Evolutionary conservation across 148 eudicot species (phyloP).

Genomic region (Rhododendron williamsianum): DNA sequence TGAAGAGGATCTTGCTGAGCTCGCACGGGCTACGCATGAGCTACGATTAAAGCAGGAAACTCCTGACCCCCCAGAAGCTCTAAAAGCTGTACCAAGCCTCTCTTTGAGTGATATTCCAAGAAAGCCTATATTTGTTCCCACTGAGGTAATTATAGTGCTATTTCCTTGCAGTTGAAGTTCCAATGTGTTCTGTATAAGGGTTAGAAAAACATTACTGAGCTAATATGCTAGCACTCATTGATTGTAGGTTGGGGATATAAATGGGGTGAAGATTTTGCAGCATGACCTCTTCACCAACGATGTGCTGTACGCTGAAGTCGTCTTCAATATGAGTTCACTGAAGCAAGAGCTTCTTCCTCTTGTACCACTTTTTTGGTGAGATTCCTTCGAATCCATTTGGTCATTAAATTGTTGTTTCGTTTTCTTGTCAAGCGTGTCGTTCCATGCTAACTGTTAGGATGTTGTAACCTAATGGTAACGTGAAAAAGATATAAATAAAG

Average conservation of each 20-base stretch:
- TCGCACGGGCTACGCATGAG: slow-evolving; percentile 85
- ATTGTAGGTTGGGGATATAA: slow-evolving; percentile 69
- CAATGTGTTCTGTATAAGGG: slow-evolving; percentile 1
- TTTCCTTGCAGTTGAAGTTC: slow-evolving; percentile 6
- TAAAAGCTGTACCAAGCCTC: slow-evolving; percentile 85
- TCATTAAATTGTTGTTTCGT: not conserved
- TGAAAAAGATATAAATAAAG: too few species aligned
- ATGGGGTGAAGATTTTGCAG: slow-evolving; percentile 78
- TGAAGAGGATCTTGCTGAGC: slow-evolving; percentile 86
- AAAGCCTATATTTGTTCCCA: slow-evolving; percentile 72
- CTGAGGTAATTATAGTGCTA: slow-evolving; percentile 48
- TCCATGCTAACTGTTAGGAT: not conserved
- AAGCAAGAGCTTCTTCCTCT: slow-evolving; percentile 90
- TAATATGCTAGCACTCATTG: slow-evolving; percentile 5
- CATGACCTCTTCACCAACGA: slow-evolving; percentile 98
- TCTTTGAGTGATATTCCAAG: slow-evolving; percentile 83
- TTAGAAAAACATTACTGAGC: slow-evolving; percentile 9
- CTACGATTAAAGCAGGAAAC: slow-evolving; percentile 91
- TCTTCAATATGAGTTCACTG: slow-evolving; percentile 77
- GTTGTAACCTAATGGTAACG: not conserved
- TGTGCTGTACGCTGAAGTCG: slow-evolving; percentile 83
- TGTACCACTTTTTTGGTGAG: slow-evolving; percentile 95
- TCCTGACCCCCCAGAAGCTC: slow-evolving; percentile 96
- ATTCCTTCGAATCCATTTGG: slow-evolving; percentile 3
- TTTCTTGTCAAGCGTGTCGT: not conserved